Base-by-base conservation (phyloP, 2,329 filamentous ascomycete genomes). In the Myrmaecium sp. region DNA sequence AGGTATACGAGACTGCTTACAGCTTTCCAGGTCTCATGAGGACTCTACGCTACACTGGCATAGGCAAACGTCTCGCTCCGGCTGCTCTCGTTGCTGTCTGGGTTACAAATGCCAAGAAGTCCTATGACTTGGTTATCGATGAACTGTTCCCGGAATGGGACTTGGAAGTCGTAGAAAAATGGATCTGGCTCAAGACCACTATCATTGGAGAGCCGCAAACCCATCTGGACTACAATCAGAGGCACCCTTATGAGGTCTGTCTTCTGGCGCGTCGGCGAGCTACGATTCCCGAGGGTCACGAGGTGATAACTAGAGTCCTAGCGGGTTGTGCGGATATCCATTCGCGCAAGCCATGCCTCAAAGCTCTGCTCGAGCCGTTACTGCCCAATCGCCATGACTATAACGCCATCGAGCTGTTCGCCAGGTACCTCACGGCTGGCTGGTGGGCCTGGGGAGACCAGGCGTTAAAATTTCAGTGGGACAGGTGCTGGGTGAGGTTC, bases 391-490 rank as follows among this genome's bases (percentile, higher is more conserved):
- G 19, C 13, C 36, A 41, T 3, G 47, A 55, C 3, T 74, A 69
- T 37, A 42, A 45, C 10, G 76, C 65, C 3, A 54, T 84, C n/a
- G 80, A 89, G 49, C 58, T 84, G 2, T 89, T 86, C 52, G 75
- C 78, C 2, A 62, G 80, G 30, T 70, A 76, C 43, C 51, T 82
- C 23, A 80, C 78, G 2, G 62, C 69, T 5, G 75, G 75, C 0
- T 86, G 80, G 79, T 78, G 72, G 64, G 66, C 66, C 15, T 84
- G 76, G 77, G 80, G 80, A 3, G 64, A 83, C 37, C 72, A 86
- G 40, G 73, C 68, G 6, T 47, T 81, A 30, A 67, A 66, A 33
- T 83, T 77, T 39, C 80, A 84, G 41, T 59, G 62, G 32, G 47
- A 59, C 5, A 53, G 55, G 5, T 64, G 57, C 40, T 71, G 67